phyloP scores from a whole-genome alignment of 2,329 filamentous ascomycete genomes.

The Metarhizium anisopliae region DNA sequence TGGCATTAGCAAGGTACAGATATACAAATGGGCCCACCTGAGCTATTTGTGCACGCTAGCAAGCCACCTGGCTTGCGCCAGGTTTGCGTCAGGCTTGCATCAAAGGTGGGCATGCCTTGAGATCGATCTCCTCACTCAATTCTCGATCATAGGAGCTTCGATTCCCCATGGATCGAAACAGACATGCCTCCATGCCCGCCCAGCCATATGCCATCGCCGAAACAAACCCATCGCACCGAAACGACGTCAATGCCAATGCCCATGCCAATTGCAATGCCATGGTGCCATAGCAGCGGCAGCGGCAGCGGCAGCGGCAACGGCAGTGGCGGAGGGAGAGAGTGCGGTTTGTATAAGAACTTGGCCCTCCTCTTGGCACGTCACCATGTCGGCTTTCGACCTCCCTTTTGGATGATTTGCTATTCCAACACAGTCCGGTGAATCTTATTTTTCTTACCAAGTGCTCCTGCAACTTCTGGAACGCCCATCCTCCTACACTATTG shows the following conservation, averaged over 20 bases:
- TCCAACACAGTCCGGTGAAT: background rate
- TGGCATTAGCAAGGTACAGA: too few relatives aligned
- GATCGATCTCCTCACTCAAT: conserved; percentile 7
- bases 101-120: background rate
- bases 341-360: conserved; percentile 1
- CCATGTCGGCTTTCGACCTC: background rate
- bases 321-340: background rate
- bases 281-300: background rate
- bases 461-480: background rate
- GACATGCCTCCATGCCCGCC: background rate
- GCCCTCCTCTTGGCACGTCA: background rate
- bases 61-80: background rate
- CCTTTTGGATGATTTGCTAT: background rate
- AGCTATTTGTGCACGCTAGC: conserved; percentile 3
- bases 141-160: conserved; percentile 4
- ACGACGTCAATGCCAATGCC: background rate
- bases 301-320: background rate
- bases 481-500: background rate
- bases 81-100: background rate
- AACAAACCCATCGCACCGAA: background rate
- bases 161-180: background rate
- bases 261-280: background rate
- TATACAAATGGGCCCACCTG: background rate
- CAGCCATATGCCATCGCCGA: background rate
- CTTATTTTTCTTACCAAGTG: background rate